A percentile compares a stretch with the other conserved stretches of the same genome.
Conservation (phyloP, 345 rosid genomes). For the Syzygium grande region DNA sequence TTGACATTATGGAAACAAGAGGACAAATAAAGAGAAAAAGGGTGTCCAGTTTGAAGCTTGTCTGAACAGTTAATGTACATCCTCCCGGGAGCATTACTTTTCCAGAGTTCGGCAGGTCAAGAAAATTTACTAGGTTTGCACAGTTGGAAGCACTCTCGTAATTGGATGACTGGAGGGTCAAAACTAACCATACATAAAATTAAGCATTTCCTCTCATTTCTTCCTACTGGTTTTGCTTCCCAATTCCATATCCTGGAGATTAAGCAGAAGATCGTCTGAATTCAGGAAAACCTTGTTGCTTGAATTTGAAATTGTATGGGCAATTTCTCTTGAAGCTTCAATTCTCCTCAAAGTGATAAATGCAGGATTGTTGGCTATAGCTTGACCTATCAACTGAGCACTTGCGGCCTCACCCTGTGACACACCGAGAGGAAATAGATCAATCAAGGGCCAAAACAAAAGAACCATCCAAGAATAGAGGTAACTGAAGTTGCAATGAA, state of each 20-base stretch:
- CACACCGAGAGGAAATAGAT: conserved; percentile 1
- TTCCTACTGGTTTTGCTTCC: conserved; percentile 16
- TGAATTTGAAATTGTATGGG: conserved; percentile 66
- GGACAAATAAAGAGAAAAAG: neutral
- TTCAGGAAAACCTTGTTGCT: conserved; percentile 75
- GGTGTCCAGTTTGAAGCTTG: neutral
- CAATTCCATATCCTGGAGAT: conserved; percentile 71
- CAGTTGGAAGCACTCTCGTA: neutral
- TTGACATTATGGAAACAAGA: neutral
- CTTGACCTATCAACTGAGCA: conserved; percentile 95
- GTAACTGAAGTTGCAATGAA: neutral
- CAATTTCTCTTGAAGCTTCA: conserved; percentile 93
- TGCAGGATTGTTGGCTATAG: conserved; percentile 94
- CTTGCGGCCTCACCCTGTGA: conserved; percentile 91
- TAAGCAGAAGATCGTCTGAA: conserved; percentile 71
- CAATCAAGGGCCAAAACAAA: neutral
- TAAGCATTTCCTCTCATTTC: conserved; percentile 16
- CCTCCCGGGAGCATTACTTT: neutral
- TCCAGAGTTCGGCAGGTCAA: neutral
- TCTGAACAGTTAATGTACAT: neutral
- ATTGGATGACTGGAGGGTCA: neutral
- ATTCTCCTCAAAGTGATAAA: conserved; percentile 88
- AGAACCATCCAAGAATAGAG: neutral
- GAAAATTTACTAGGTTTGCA: neutral
- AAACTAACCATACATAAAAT: neutral